phyloP scores from a whole-genome alignment of 495 filamentous ascomycete species.

The Thozetella sp. region DNA sequence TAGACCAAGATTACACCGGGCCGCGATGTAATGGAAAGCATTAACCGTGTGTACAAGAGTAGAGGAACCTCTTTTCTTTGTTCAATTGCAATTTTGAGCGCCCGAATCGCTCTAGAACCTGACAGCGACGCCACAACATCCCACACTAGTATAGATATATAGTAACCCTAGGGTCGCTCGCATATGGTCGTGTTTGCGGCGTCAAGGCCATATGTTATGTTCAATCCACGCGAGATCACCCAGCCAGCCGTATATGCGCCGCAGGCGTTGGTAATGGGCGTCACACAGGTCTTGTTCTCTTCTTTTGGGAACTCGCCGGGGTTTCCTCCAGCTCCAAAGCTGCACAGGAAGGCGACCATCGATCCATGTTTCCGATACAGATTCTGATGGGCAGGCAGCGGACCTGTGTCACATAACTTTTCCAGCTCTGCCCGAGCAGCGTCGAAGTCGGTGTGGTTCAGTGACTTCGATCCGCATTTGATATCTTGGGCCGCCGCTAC shows the following conservation, averaged over 20 bases:
- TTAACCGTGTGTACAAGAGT: too few species aligned
- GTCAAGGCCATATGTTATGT: background rate
- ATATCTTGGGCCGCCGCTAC: background rate
- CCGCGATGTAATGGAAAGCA: too few species aligned
- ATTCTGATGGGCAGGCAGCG: background rate
- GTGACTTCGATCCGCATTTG: background rate
- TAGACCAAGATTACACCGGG: too few species aligned
- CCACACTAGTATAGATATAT: too few species aligned
- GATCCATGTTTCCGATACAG: background rate
- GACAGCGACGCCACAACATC: too few species aligned
- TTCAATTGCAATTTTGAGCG: too few species aligned
- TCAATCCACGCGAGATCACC: background rate
- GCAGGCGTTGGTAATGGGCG: background rate
- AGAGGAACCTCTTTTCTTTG: too few species aligned
- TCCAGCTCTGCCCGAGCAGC: background rate
- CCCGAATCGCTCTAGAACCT: too few species aligned
- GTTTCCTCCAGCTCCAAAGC: background rate
- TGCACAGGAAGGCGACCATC: background rate
- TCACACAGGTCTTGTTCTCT: background rate
- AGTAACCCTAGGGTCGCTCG: too few species aligned
- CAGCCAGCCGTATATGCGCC: background rate
- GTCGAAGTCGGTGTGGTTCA: background rate
- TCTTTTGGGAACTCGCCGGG: background rate
- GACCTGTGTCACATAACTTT: background rate
- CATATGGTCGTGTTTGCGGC: background rate